phyloP scores from a whole-genome alignment of 305 asterid genomes.

The Fraxinus baroniana region DNA sequence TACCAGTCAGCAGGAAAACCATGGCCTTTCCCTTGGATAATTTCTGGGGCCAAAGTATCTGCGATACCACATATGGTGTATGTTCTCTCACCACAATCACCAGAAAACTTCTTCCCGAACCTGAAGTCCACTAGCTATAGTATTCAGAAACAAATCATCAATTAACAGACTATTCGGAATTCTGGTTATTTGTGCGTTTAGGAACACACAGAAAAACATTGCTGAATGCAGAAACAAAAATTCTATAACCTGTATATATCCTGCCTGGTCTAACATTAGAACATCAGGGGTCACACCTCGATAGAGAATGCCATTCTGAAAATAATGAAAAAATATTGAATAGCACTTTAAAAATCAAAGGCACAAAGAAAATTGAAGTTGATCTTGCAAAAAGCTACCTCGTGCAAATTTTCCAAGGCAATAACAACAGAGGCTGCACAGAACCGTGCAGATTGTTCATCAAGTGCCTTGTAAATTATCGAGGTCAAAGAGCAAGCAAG shows the following conservation, averaged over 20 bases:
- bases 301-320: constrained; percentile 73
- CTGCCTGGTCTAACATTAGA: constrained; percentile 68
- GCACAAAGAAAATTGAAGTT: constrained; percentile 18
- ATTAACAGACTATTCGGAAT: neutral
- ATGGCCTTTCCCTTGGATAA: constrained; percentile 92
- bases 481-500: constrained; percentile 72
- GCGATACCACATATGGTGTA: constrained; percentile 84
- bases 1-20: constrained; percentile 95
- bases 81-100: constrained; percentile 61
- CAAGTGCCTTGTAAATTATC: constrained; percentile 59
- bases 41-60: constrained; percentile 91
- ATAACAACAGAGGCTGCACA: constrained; percentile 81
- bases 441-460: constrained; percentile 73
- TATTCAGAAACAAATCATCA: constrained; percentile 30
- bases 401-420: constrained; percentile 82
- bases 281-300: constrained; percentile 89
- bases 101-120: constrained; percentile 71
- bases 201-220: neutral
- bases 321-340: constrained; percentile 17
- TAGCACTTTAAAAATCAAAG: neutral
- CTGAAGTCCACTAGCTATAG: constrained; percentile 92
- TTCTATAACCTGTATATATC: constrained; percentile 69
- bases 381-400: constrained; percentile 44
- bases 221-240: constrained; percentile 25
- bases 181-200: constrained; percentile 1